A percentile compares a stretch with the other conserved stretches of the same genome.
These are phyloP conservation scores for Bruguiera parviflora DNA, from an alignment of 345 rosid species.

Conservation along the genomic window DNA sequence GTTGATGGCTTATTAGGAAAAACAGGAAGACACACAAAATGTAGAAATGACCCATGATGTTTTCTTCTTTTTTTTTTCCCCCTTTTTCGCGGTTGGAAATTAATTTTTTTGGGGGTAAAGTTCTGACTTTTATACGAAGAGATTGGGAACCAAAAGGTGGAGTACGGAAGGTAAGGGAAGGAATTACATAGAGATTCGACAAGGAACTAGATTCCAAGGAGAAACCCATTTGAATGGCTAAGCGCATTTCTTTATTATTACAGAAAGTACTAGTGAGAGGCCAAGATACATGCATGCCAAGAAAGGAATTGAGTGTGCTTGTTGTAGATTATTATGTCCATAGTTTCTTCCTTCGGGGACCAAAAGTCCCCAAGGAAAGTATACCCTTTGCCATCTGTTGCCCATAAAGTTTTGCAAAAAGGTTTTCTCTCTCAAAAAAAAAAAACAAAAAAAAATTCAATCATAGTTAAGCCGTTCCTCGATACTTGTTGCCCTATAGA, in stretches of 20 bases:
- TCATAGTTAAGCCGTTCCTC: background rate
- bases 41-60: conserved; percentile 6
- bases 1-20: conserved; percentile 5
- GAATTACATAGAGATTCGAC: conserved; percentile 17
- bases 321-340: background rate
- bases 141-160: background rate
- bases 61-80: background rate
- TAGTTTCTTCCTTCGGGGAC: background rate
- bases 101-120: background rate
- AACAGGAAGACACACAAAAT: conserved; percentile 4
- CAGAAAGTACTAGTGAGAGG: background rate
- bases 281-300: conserved; percentile 4
- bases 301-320: conserved; percentile 18
- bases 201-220: conserved; percentile 20
- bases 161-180: conserved; percentile 18
- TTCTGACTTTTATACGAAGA: background rate
- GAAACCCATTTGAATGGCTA: conserved; percentile 13
- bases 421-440: background rate
- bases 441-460: too few relatives aligned
- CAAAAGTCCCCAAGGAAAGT: conserved; percentile 5
- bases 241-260: background rate
- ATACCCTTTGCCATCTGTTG: background rate
- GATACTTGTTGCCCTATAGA: too few relatives aligned
- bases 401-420: background rate
- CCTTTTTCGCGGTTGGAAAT: background rate